Base-by-base conservation (phyloP, 164 flowering plant genomes). In the Akebia trifoliata region DNA sequence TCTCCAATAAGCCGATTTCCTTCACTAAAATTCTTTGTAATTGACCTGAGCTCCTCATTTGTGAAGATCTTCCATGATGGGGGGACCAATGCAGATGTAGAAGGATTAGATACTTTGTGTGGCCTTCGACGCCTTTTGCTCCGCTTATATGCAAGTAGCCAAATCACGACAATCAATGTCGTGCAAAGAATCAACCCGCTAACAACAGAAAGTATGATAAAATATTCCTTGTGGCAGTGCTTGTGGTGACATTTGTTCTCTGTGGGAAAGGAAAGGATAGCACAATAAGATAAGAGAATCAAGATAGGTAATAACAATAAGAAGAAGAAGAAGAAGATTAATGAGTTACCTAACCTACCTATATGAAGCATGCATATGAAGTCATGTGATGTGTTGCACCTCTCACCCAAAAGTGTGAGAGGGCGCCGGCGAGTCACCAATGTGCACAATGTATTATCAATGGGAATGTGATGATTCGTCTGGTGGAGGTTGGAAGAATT, bases 21-120 rank as follows among this genome's bases (percentile, higher is more conserved):
- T 75, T 91, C 98, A 77, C 98, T 91, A 61, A 86, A 91, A 62
- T 81, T 92, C 74, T 92, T 89, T 21, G 93, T 85, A 25, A 89
- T 81, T 3, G 78, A 78, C 73, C 79, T 81, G 42, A 92, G 70
- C 70, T 89, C 98, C 52, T 92, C 98, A 51, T 65, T 82, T 1
- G 79, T 72, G 59, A 92, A 92, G 24, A 85, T 70, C 72, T 76
- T 85, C 96, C 97, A 89, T 54, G 85, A 77, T 50, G 95, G 95
- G 0, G 90, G 83, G 42, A 86, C 87, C 56, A 86, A 73, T 30
- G 89, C 86, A 68, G 81, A 77, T 60, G 82, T 67, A 51, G 87
- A 78, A 8, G 86, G 79, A 68, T 78, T 83, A 36, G 89, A 77
- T 54, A 70, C 64, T 62, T 73, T 85, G 21, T 83, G 81, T 49